Base-by-base conservation (phyloP, 2,329 filamentous ascomycete genomes). In the Purpureocillium lavendulum region DNA sequence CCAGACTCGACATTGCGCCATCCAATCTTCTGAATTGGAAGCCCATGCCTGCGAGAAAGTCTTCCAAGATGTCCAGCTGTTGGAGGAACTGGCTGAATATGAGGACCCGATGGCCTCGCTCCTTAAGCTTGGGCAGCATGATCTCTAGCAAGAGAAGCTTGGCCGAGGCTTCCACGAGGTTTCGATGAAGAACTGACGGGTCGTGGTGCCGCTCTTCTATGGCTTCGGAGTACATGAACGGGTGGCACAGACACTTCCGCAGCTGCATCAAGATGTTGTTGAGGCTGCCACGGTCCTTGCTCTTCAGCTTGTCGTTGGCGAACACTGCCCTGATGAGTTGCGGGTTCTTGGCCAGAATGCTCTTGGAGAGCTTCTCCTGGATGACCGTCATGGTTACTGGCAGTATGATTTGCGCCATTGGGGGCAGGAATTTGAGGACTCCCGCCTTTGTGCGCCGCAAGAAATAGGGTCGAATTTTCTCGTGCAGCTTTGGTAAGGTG, bases 201-300 rank as follows among this genome's bases (percentile, higher is more conserved):
- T 82, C 71, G 2, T 80, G 67, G 1, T 74, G 75, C 35, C 79
- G 78, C 59, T 98, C 92, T 61, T 98, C 94, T 42, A 98, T 92
- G 16, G 84, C 82, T 31, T 78, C 72, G 53, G 81, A 96, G 68
- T 96, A 98, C 36, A 97, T 80, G 56, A 97, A 98, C 0, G 94
- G 92, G 60, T 98, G 94, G 48, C 90, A 96, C 2, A 98, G 70
- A 48, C 87, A 94, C 58, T 96, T 97, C 14, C 92, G 80, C 14
- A 98, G 72, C 59, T 98, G 92, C 76, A 96, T 87, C 33, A 98
- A 63, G 30, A 98, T 95, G 51, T 98, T 98, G 71, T 84, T 95
- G 41, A 97, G 65, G 46, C 80, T 90, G 32, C 85, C 81, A 6
- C 84, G 77, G 43, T 97, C 89, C 13, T 71, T 73, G 21, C 73